Conservation (phyloP, 2,329 filamentous ascomycete species). For the Sodiomyces alkalinus region DNA sequence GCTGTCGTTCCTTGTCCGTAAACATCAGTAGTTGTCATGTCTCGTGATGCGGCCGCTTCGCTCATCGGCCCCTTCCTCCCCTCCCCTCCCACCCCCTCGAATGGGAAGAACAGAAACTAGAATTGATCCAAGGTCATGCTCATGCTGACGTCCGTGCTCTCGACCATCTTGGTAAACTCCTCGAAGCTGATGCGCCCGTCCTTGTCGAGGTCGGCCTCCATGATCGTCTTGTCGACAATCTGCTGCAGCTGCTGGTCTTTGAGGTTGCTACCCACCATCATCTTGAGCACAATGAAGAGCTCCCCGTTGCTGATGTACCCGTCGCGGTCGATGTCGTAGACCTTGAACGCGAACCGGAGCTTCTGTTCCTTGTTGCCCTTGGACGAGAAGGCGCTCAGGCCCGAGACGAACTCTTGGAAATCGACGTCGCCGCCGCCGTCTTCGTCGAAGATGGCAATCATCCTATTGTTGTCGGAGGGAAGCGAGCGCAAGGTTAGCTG, state of each 20-base stretch:
- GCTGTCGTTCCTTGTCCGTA: too few relatives aligned
- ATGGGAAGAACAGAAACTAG: background rate
- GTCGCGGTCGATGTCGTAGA: constrained; percentile 98
- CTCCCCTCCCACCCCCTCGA: background rate
- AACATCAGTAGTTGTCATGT: too few relatives aligned
- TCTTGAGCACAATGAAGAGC: constrained; percentile 98
- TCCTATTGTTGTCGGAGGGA: constrained; percentile 34
- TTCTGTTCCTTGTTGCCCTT: constrained; percentile 99
- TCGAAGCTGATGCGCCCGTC: constrained; percentile 99
- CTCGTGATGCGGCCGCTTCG: too few relatives aligned
- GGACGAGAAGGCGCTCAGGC: constrained; percentile 86
- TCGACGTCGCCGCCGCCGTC: constrained; percentile 96
- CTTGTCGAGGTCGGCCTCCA: constrained; percentile 92
- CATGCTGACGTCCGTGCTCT: constrained; percentile 72
- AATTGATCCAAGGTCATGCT: constrained; percentile 56
- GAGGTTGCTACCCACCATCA: constrained; percentile 99
- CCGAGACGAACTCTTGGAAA: constrained; percentile 96
- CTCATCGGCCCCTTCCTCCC: background rate
- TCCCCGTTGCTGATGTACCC: constrained; percentile 98
- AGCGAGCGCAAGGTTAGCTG: background rate
- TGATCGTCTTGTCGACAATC: constrained; percentile 99
- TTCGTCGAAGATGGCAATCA: constrained; percentile 99
- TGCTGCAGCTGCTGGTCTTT: constrained; percentile 98
- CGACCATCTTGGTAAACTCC: constrained; percentile 98
- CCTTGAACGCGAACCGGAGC: constrained; percentile 93